Base-by-base conservation (phyloP, 108 stramenopile genomes). In the Nitzschia sp. region DNA sequence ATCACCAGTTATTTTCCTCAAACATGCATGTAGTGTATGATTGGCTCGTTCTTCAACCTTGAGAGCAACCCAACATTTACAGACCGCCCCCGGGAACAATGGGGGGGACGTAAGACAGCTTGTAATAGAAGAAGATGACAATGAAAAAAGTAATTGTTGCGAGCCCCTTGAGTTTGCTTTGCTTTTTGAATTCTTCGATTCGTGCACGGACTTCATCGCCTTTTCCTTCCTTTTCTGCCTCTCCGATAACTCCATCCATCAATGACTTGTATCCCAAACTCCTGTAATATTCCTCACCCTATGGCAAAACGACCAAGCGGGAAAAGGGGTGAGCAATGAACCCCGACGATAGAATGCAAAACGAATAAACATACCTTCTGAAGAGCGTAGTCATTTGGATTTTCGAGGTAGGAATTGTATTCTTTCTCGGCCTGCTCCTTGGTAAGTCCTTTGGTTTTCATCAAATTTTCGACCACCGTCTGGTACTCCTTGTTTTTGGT, bases 201-300 rank as follows among this genome's bases (percentile, higher is more conserved):
- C 73, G 35, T 16, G 44, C 65, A 28, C 58, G 29, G n/a, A 73
- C 64, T 66, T 73, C 73, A 11, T 73, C 73, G 11, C 73, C 73
- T 28, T 63, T 58, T 25, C 75, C 75, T 46, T 76, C 68, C 50
- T 76, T 76, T 36, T 76, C 75, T 8, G 75, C 75, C 46, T 76
- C 75, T 41, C 75, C 75, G 38, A 76, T 69, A 21, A 76, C 66
- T 29, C 75, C 75, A 8, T 76, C 75, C 57, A 76, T 63, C 25
- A 76, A 45, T 5, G 22, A 57, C 48, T 71, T 71, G 75, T 76
- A 76, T 33, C 75, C 75, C 21, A 76, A 45, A 17, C 50, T 54
- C 46, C 70, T 76, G 67, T 76, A 76, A 36, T 76, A 76, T 23
- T 54, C 69, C 45, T 76, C 75, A 17, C 69, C 69, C 64, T 48